Evolutionary conservation across 495 filamentous ascomycete genomes (phyloP).

Genomic region (Penicillium bovifimosum): DNA sequence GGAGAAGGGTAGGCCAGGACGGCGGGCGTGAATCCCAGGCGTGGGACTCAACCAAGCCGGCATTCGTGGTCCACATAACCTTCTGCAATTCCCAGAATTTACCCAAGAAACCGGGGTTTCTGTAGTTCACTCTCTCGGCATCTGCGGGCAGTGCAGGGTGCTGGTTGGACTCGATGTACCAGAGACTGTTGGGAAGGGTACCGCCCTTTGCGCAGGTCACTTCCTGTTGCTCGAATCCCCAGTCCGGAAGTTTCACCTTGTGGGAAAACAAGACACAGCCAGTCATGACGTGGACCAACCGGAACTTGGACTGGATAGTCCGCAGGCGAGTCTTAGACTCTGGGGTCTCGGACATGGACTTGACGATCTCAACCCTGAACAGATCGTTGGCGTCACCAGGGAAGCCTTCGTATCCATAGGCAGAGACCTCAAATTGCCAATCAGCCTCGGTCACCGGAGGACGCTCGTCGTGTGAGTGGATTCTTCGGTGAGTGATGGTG

Average conservation of each 20-base stretch:
- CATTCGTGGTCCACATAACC: slow-evolving; percentile 99
- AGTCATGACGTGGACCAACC: slow-evolving; percentile 91
- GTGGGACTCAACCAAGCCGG: slow-evolving; percentile 91
- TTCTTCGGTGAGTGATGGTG: slow-evolving; percentile 69
- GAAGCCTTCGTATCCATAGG: slow-evolving; percentile 96
- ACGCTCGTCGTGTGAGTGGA: slow-evolving; percentile 97
- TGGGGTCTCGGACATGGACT: slow-evolving; percentile 75
- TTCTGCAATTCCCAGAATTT: slow-evolving; percentile 99
- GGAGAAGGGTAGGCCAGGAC: slow-evolving; percentile 87
- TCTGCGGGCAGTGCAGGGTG: slow-evolving; percentile 68
- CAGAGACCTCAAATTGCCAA: slow-evolving; percentile 97
- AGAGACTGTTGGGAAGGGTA: slow-evolving; percentile 90
- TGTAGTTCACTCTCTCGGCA: slow-evolving; percentile 92
- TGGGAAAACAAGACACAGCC: slow-evolving; percentile 96
- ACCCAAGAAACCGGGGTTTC: slow-evolving; percentile 89
- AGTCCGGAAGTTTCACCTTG: slow-evolving; percentile 96
- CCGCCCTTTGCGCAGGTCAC: slow-evolving; percentile 93
- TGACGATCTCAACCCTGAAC: slow-evolving; percentile 92
- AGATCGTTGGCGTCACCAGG: slow-evolving; percentile 94
- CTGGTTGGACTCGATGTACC: slow-evolving; percentile 88
- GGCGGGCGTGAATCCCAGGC: slow-evolving; percentile 95
- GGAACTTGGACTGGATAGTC: slow-evolving; percentile 96
- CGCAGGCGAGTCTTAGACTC: slow-evolving; percentile 78
- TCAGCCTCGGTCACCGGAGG: slow-evolving; percentile 95
- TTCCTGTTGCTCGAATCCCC: slow-evolving; percentile 96